Evolutionary conservation across 805 yeast species (phyloP).

Genomic region (Ogataea minuta): DNA sequence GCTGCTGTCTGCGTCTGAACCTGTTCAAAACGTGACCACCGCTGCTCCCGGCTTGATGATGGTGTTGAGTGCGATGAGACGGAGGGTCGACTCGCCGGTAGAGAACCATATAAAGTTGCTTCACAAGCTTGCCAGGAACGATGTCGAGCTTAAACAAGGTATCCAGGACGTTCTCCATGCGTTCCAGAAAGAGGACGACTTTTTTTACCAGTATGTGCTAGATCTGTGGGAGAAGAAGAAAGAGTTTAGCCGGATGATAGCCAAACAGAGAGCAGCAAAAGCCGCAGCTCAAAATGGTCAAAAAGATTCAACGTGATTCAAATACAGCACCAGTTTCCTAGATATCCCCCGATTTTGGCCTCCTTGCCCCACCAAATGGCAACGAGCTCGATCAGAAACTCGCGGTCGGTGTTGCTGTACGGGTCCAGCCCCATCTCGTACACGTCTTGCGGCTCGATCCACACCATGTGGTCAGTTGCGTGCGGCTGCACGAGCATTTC

Average conservation of each 20-base stretch:
- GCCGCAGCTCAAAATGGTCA: conserved; percentile 2
- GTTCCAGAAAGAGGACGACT: conserved; percentile 34
- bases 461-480: conserved; percentile 13
- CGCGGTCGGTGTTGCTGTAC: conserved; percentile 42
- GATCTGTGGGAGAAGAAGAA: conserved; percentile 35
- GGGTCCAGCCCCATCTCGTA: conserved; percentile 62
- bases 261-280: conserved; percentile 8
- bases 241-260: conserved; percentile 27
- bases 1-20: conserved; percentile 21
- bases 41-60: conserved; percentile 20
- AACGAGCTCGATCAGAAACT: conserved; percentile 43
- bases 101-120: conserved; percentile 28
- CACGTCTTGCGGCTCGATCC: conserved; percentile 45
- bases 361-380: conserved; percentile 47
- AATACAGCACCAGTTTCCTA: conserved; percentile 36
- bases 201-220: conserved; percentile 33
- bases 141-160: conserved; percentile 30
- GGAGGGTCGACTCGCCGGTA: conserved; percentile 23
- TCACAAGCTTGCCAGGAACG: conserved; percentile 33
- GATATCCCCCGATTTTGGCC: conserved; percentile 39
- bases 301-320: conserved; percentile 5
- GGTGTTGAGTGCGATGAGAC: conserved; percentile 12
- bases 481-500: conserved; percentile 9
- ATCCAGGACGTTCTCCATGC: conserved; percentile 29
- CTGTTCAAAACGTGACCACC: conserved; percentile 7